Evolutionary conservation across 805 yeast species (phyloP).

Genomic region (Kluyveromyces dobzhanskii): DNA sequence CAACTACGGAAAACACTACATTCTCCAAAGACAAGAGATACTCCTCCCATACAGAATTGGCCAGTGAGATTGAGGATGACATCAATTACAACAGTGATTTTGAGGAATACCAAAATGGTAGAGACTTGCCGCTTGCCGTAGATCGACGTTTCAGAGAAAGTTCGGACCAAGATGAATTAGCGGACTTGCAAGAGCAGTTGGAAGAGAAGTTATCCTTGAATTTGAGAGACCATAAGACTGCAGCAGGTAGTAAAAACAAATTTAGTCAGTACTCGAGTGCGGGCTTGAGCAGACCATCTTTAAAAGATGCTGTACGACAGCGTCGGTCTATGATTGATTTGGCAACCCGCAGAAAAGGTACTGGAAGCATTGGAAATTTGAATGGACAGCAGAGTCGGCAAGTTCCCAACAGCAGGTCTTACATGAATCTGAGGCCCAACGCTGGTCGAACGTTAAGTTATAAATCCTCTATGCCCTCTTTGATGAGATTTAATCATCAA

Average conservation of each 20-base stretch:
- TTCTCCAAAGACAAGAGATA: conserved; percentile 17
- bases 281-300: not conserved
- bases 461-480: conserved; percentile 24
- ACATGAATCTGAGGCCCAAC: conserved; percentile 15
- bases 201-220: conserved; percentile 8
- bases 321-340: conserved; percentile 28
- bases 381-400: conserved; percentile 3
- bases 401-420: conserved; percentile 23
- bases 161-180: conserved; percentile 6
- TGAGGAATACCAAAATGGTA: conserved; percentile 19
- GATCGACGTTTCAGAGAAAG: conserved; percentile 2
- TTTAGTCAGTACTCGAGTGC: not conserved
- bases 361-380: not conserved
- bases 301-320: conserved; percentile 14
- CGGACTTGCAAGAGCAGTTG: conserved; percentile 13
- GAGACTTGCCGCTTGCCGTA: not conserved
- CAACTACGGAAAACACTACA: conserved; percentile 24
- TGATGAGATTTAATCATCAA: conserved; percentile 10
- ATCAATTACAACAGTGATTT: conserved; percentile 23
- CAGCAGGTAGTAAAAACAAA: no score
- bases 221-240: not conserved
- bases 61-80: conserved; percentile 16
- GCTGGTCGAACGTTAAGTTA: conserved; percentile 12
- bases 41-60: conserved; percentile 13
- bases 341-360: conserved; percentile 7